Base-by-base conservation (phyloP, 2,329 filamentous ascomycete species). In the Aspergillus sp. region DNA sequence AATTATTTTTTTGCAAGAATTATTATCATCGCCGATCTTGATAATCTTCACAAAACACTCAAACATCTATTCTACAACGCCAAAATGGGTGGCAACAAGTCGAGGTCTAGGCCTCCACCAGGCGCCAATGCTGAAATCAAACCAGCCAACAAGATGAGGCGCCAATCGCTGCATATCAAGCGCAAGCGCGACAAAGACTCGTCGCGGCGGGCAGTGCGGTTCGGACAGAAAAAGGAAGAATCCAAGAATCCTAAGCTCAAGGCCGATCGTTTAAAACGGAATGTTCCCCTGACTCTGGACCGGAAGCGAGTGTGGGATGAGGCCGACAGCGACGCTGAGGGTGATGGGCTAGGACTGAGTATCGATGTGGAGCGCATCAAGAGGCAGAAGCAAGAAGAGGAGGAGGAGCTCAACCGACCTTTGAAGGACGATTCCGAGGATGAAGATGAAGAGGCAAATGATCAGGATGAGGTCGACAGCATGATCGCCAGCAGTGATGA, bases 231-330 rank as follows among this genome's bases (percentile, higher is more conserved):
- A 70, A 88, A 86, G 69, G 87, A 90, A 60, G 93, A 98, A 68
- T 80, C 85, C 51, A 87, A 85, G 65, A 82, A 96, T 59, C 90
- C 91, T 2, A 78, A 81, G 46, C 69, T 95, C 47, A 82, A 82
- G 54, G 81, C 81, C 48, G 79, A 85, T 52, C 81, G 93, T 56
- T 73, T 91, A 48, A 82, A 82, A 47, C 81, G 79, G 53, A 95
- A 95, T 70, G 78, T 90, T 35, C 86, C 93, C 0, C 67, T 81
- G 43, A 95, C 89, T 0, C 77, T 95, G 45, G 90, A 96, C 57
- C 81, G 83, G 57, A 95, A 95, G 74, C 82, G 93, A 64, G 82
- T 88, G 29, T 97, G 89, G 88, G 90, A 96, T 58, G 83, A 90
- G 41, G 79, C 80, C 39, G 83, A 83, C 38, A 68, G 69, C 41